Base-by-base conservation (phyloP, 106 monocot genomes). In the Acorus gramineus region DNA sequence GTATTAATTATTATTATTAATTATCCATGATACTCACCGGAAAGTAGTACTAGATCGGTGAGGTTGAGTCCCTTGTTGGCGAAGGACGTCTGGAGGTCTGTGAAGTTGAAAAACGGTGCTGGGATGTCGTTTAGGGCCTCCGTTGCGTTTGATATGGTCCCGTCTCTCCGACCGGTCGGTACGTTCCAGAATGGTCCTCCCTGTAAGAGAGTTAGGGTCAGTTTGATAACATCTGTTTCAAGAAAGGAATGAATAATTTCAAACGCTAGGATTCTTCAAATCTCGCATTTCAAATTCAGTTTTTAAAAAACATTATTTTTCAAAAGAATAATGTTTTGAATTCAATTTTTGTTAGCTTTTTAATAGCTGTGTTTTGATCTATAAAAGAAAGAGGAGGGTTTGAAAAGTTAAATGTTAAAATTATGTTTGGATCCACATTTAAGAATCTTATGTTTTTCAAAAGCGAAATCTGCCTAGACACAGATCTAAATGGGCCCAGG, bases 141-240 rank as follows among this genome's bases (percentile, higher is more conserved):
- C 8, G 47, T 44, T 10, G 61, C 48, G 10, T 11, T 58, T 0
- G 84, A 84, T 8, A 73, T 55, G 53, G 55, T 13, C 28, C 84
- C 84, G 42, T 84, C 84, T 52, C 84, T 73, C 7, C 84, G 60
- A 5, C 84, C 84, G 2, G 76, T 84, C 7, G 80, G 80, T 46
- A 84, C 80, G 7, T 63, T 58, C 84, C 84, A 84, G 4, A 44
- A 76, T 1, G 84, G 84, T 3, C 81, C 81, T 66, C 81, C 81
- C 81, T 81, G 13, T 56, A 47, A 62, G 10, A 47, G 6, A 62
- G 5, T 4, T n/a, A 46, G 11, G 6, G 6, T 62, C n/a, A 46
- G 8, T 47, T 46, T 47, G 6, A 62, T 62, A 3, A n/a, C n/a
- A n/a, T n/a, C n/a, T n/a, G n/a, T n/a, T 46, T 9, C 6, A 3